phyloP scores from a whole-genome alignment of 768 basidiomycete species.

The Leucocoprinus birnbaumii region DNA sequence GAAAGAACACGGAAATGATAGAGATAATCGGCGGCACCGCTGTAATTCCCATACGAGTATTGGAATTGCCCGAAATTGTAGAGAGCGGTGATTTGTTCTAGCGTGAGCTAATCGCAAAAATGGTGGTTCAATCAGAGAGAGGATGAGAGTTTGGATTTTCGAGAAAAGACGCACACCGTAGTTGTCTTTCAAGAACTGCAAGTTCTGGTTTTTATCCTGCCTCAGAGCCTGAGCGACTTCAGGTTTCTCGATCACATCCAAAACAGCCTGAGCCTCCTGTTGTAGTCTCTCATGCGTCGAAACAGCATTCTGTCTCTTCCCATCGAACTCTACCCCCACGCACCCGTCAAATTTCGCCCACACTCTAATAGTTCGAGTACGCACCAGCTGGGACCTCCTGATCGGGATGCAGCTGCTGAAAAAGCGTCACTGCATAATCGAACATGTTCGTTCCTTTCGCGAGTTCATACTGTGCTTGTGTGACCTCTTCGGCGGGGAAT shows the following conservation, averaged over 20 bases:
- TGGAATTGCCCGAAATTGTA: slow-evolving; percentile 99
- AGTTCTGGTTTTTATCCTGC: slow-evolving; percentile 96
- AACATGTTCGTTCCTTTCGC: slow-evolving; percentile 98
- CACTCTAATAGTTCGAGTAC: slow-evolving; percentile 20
- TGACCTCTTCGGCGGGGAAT: slow-evolving; percentile 79
- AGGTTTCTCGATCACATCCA: slow-evolving; percentile 95
- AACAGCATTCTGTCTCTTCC: slow-evolving; percentile 79
- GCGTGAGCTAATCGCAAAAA: slow-evolving; percentile 61
- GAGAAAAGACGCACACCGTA: slow-evolving; percentile 60
- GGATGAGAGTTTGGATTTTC: not conserved
- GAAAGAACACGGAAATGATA: slow-evolving; percentile 99
- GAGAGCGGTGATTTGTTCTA: slow-evolving; percentile 92
- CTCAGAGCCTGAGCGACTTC: slow-evolving; percentile 93
- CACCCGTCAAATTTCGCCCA: not conserved
- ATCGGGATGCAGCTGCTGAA: slow-evolving; percentile 74
- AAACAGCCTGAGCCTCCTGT: slow-evolving; percentile 87
- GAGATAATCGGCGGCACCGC: slow-evolving; percentile 93
- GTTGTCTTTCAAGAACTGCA: slow-evolving; percentile 91
- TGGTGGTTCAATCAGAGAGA: no score
- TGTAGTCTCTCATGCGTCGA: slow-evolving; percentile 82
- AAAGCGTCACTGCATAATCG: slow-evolving; percentile 84
- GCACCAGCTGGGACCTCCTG: slow-evolving; percentile 67
- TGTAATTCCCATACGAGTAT: slow-evolving; percentile 98
- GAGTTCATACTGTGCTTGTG: slow-evolving; percentile 93
- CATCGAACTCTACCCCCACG: slow-evolving; percentile 66